A percentile compares a stretch with the other conserved stretches of the same genome.
Evolutionary conservation across 345 rosid genomes (phyloP).

Genomic region (Bretschneidera sinensis): DNA sequence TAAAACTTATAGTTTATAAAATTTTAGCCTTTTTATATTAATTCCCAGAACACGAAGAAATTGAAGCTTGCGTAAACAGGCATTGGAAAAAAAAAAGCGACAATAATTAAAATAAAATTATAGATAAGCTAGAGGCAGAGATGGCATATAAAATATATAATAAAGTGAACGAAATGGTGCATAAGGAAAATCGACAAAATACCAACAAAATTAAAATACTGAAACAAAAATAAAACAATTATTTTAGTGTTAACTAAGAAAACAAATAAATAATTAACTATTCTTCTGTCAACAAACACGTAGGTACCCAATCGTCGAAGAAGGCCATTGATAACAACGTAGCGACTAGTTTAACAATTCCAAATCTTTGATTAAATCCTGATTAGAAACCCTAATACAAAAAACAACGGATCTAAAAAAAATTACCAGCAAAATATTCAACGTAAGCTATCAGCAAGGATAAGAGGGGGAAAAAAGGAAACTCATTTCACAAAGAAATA

Average conservation of each 20-base stretch:
- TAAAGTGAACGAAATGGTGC: constrained; percentile 18
- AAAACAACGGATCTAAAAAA: background rate
- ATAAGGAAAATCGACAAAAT: constrained; percentile 25
- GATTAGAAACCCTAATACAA: background rate
- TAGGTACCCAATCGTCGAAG: background rate
- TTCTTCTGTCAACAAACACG: background rate
- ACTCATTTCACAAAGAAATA: no score
- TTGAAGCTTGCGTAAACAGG: constrained; percentile 14
- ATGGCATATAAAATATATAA: constrained; percentile 4
- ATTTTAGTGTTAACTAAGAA: background rate
- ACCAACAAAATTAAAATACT: background rate
- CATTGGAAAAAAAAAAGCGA: background rate
- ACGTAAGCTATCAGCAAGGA: background rate
- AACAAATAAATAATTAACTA: no score
- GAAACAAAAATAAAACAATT: constrained; percentile 2
- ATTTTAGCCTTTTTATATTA: constrained; percentile 1
- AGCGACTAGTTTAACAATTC: background rate
- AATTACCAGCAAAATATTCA: background rate
- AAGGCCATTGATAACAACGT: background rate
- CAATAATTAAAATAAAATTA: constrained; percentile 6
- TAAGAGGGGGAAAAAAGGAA: background rate
- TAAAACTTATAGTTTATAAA: constrained; percentile 13
- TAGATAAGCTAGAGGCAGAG: background rate
- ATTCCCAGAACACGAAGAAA: constrained; percentile 9
- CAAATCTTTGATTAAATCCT: background rate